phyloP scores from a whole-genome alignment of 306 rosid genomes.

The Vicia sativa region DNA sequence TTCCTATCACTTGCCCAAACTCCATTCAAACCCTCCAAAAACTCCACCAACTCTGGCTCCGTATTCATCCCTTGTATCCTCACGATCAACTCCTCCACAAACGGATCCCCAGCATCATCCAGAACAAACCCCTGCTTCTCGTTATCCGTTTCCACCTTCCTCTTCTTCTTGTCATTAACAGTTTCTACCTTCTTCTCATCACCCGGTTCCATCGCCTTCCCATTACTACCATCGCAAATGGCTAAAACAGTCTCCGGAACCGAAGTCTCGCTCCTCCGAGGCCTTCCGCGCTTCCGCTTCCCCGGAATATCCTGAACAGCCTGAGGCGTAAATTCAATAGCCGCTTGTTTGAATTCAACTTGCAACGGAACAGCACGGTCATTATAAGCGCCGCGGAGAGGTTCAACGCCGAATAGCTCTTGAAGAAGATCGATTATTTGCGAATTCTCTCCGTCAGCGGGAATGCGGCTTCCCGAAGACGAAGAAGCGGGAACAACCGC shows the following conservation, averaged over 20 bases:
- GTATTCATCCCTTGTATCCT: conserved; percentile 65
- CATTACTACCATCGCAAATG: neutral
- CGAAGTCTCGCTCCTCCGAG: conserved; percentile 51
- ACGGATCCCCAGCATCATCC: conserved; percentile 53
- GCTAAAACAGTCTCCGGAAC: conserved; percentile 9
- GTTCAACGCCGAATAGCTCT: conserved; percentile 61
- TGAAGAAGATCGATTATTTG: conserved; percentile 54
- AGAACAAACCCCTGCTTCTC: conserved; percentile 39
- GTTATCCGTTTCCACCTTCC: conserved; percentile 9
- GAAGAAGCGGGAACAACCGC: conserved; percentile 27
- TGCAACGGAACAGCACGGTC: conserved; percentile 41
- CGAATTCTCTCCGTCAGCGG: conserved; percentile 47
- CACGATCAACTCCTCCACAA: conserved; percentile 58
- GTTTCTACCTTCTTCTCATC: conserved; percentile 21
- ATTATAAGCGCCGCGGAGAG: conserved; percentile 33
- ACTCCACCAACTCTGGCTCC: conserved; percentile 54
- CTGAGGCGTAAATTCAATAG: neutral
- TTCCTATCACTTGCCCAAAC: conserved; percentile 71
- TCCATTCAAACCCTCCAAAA: conserved; percentile 59
- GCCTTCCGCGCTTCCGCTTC: conserved; percentile 83
- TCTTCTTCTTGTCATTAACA: neutral
- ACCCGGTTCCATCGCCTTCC: conserved; percentile 14
- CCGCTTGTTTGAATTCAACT: conserved; percentile 38
- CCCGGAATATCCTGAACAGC: conserved; percentile 25
- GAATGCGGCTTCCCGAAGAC: conserved; percentile 39